Evolutionary conservation across 768 basidiomycete species (phyloP).

Genomic region (Amanita pallidorosea): DNA sequence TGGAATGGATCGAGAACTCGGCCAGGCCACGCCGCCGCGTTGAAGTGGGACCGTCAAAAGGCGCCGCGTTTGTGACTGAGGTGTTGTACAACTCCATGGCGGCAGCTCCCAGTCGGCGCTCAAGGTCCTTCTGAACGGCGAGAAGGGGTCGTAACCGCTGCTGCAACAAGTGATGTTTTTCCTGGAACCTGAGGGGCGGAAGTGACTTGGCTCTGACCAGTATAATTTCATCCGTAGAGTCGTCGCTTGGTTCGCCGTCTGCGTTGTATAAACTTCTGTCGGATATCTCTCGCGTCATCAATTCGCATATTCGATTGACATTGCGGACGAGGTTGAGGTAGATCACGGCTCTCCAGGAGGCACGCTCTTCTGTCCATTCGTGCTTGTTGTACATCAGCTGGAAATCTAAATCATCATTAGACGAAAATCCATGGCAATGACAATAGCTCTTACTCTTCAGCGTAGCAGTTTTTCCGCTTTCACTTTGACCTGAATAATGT

Average conservation of each 20-base stretch:
- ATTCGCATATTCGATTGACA: slow-evolving; percentile 50
- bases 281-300: slow-evolving; percentile 46
- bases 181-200: slow-evolving; percentile 41
- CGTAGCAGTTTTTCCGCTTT: slow-evolving; percentile 74
- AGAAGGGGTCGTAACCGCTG: slow-evolving; percentile 48
- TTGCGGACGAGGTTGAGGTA: slow-evolving; percentile 75
- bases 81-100: slow-evolving; percentile 39
- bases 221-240: slow-evolving; percentile 29
- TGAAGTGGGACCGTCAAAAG: slow-evolving; percentile 20
- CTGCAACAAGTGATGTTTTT: slow-evolving; percentile 50
- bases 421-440: not conserved
- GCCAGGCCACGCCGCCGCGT: slow-evolving; percentile 18
- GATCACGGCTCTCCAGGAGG: slow-evolving; percentile 66
- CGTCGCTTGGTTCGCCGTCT: slow-evolving; percentile 21
- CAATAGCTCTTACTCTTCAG: slow-evolving; percentile 48
- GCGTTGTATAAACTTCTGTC: slow-evolving; percentile 19
- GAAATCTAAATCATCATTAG: slow-evolving; percentile 36
- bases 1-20: slow-evolving; percentile 53
- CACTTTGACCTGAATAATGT: slow-evolving; percentile 42
- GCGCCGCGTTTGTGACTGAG: slow-evolving; percentile 26
- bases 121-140: slow-evolving; percentile 48
- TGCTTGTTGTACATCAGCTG: slow-evolving; percentile 62
- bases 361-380: slow-evolving; percentile 61
- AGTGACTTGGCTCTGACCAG: slow-evolving; percentile 25
- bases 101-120: slow-evolving; percentile 47